These are phyloP conservation scores for Kwoniella sp. DNA, from an alignment of 768 basidiomycete species.

Conservation along the genomic window DNA sequence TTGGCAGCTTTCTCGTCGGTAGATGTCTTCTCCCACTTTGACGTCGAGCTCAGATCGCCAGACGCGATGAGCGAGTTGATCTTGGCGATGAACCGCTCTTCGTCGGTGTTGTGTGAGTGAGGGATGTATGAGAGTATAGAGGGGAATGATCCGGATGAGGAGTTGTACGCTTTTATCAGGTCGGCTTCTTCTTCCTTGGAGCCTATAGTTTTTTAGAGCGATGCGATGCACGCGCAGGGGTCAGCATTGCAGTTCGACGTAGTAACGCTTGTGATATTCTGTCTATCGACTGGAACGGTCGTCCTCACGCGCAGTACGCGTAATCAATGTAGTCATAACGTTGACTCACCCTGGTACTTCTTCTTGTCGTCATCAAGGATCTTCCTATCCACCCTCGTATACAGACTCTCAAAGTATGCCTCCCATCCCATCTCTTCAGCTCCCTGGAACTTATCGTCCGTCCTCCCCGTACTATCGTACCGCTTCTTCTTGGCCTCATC, in stretches of 20 bases:
- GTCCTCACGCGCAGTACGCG: not conserved
- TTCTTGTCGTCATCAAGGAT: conserved; percentile 91
- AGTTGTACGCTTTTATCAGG: conserved; percentile 71
- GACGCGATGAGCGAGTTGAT: conserved; percentile 70
- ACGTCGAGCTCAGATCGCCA: conserved; percentile 61
- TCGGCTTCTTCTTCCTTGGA: conserved; percentile 83
- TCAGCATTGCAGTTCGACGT: too few relatives aligned
- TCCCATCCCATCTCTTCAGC: conserved; percentile 89
- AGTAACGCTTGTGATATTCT: not conserved
- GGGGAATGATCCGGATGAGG: conserved; percentile 73
- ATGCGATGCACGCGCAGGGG: too few relatives aligned
- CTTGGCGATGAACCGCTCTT: conserved; percentile 73
- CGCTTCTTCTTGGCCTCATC: conserved; percentile 70
- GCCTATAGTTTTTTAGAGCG: too few relatives aligned
- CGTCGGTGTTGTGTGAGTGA: conserved; percentile 81
- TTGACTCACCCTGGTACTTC: conserved; percentile 78
- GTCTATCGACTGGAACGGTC: too few relatives aligned
- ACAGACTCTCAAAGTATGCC: conserved; percentile 87
- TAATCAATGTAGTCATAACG: too few relatives aligned
- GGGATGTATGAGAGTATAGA: conserved; percentile 84
- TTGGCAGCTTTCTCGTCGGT: conserved; percentile 79
- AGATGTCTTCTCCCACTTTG: conserved; percentile 69
- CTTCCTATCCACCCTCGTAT: conserved; percentile 79
- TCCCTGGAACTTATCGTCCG: conserved; percentile 69
- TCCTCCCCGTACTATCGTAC: conserved; percentile 85